Evolutionary conservation across 331 rosid species (phyloP), one percentile per base, ranked within the genome.

Genomic region (Stylosanthes scabra): DNA sequence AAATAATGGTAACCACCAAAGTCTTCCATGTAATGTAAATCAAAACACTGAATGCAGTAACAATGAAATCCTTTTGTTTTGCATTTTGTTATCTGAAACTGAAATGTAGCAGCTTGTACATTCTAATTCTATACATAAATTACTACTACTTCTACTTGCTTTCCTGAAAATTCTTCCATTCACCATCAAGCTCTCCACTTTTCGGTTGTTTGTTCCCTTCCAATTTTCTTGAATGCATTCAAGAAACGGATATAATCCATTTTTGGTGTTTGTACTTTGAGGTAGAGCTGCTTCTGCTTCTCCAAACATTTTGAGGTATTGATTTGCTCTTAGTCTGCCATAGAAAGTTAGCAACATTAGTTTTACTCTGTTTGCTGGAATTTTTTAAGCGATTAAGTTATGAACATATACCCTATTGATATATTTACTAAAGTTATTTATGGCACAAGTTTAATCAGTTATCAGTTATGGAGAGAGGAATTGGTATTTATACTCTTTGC

Each of bases 1-100:
- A 68, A 77, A 68, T 78, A 74, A 73, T 67, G 77, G 73, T 74
- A 72, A 72, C 34, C 59, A 5, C 59, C 72, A 66, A 60, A 0
- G 62, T 72, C 60, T 47, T 52, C 74, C 47, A 10, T 29, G 77
- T n/a, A n/a, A n/a, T n/a, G n/a, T 73, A 68, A 68, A 74, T 50
- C 10, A 8, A 46, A 63, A 56, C 47, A 31, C 65, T 28, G 13
- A 27, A 52, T 63, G 13, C 44, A 67, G 28, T 50, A 71, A 31
- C 37, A n/a, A 25, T 76, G 50, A 45, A 59, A 14, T 34, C 37
- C 2, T 61, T 20, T 52, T 57, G 47, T 39, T 72, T 52, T 14
- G 46, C 59, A 13, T 60, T 61, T 45, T 34, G 29, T 51, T 74
- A 44, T 62, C 59, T 6, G 20, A 61, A 72, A 27, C 27, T 52